Evolutionary conservation across 192 early-diverging fungal species (phyloP), one percentile per base, ranked within the genome.

Genomic region (Coemansia sp.): DNA sequence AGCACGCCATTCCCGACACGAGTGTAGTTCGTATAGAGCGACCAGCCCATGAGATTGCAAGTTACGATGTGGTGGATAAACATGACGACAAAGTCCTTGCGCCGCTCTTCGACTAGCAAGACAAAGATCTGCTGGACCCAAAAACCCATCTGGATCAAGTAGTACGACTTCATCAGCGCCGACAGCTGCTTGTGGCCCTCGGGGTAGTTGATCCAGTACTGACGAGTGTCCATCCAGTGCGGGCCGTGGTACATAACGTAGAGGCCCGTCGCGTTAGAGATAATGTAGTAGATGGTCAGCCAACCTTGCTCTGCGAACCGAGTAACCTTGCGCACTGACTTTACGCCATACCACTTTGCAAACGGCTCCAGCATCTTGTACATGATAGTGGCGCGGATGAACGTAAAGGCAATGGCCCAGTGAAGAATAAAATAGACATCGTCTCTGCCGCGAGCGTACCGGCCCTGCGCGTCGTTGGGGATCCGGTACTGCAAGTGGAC

Each of bases 71-170:
- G 92, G 78, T 95, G 94, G 10, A 87, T 63, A 40, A 88, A 55
- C 91, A 92, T 92, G 65, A 85, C 90, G 38, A 76, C 52, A 79
- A 88, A 89, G 74, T 93, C 91, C 76, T 92, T 92, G 75, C 92
- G 87, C 34, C 79, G 84, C 80, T 92, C 89, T 44, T 93, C 91
- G 24, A 90, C 85, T 68, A 91, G 76, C 61, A 93, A 64, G 11
- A 90, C 89, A 77, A 91, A 92, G 41, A 91, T 72, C 81, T 93
- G 92, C 73, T 94, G 92, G 53, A 94, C 66, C 90, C 91, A 92
- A 78, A 89, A 92, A n/a, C 87, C 90, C 52, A 90, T 82, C 68
- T 94, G 91, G 36, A 90, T 71, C 65, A 94, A 66, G 64, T 94
- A 94, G 71, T 94, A 94, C 49, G 79, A 81, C 76, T 94, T 94